phyloP scores from a whole-genome alignment of 306 rosid genomes.

The Castanea crenata region DNA sequence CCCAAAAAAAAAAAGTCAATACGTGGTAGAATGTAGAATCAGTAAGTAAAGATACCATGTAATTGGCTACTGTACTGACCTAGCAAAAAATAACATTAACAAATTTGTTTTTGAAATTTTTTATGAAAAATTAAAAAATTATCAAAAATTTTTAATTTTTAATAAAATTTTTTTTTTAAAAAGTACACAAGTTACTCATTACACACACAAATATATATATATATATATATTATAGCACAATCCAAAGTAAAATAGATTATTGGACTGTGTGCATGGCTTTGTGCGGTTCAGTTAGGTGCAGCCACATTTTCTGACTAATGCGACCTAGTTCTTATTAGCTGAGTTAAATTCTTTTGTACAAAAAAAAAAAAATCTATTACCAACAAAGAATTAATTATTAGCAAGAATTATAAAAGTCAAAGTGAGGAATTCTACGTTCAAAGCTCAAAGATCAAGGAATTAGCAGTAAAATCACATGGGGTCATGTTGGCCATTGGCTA shows the following conservation, averaged over 20 bases:
- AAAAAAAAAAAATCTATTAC: not conserved
- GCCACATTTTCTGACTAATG: conserved; percentile 1
- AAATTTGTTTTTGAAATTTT: too few species aligned
- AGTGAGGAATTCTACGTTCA: conserved; percentile 25
- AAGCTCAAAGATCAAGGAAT: conserved; percentile 40
- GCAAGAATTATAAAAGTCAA: conserved; percentile 26
- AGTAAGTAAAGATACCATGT: not conserved
- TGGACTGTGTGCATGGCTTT: not conserved
- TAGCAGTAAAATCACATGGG: conserved; percentile 47
- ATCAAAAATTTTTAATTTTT: too few species aligned
- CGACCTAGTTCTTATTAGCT: not conserved
- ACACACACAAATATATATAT: too few species aligned
- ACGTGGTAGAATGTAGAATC: not conserved
- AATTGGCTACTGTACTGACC: not conserved
- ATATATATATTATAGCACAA: too few species aligned
- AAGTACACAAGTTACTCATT: too few species aligned
- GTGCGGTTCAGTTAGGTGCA: conserved; percentile 1
- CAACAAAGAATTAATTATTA: too few species aligned
- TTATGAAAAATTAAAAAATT: too few species aligned
- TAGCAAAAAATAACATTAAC: too few species aligned
- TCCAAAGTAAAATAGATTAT: not conserved
- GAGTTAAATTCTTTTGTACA: too few species aligned
- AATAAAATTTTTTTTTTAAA: too few species aligned
- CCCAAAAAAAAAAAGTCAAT: not conserved
- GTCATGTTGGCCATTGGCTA: conserved; percentile 26